Base-by-base conservation (phyloP, 108 stramenopile genomes). In the Skeletonema potamos region DNA sequence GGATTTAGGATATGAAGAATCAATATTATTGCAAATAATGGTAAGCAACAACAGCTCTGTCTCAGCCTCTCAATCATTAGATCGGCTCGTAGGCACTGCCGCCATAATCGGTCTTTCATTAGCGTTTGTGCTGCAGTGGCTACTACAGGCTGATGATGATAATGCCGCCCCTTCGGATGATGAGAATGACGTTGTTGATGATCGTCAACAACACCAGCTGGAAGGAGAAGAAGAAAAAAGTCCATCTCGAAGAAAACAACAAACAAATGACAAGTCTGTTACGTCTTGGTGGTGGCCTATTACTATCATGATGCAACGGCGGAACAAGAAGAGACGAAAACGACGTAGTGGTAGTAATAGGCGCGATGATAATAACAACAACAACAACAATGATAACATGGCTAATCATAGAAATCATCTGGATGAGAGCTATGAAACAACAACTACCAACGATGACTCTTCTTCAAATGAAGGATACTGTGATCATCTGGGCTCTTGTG, bases 401-500 rank as follows among this genome's bases (percentile, higher is more conserved):
- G 32, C 39, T 3, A 41, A 39, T 39, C 37, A 39, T 39, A 1
- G 13, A 15, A 20, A 4, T 8, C 33, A 51, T 27, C 22, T 1
- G 27, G 39, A 30, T 27, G 36, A 41, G 28, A 26, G 66, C 12
- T 26, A 36, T 46, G n/a, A 60, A 24, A 12, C n/a, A n/a, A n/a
- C n/a, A n/a, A n/a, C n/a, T n/a, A n/a, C 37, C 22, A 27, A 30
- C 20, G 36, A 79, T 22, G 60, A 63, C 39, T 15, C 39, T 41
- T 41, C 39, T 3, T 41, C 15, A 4, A n/a, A 54, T 60, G 37
- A 57, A 9, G 58, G 62, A 9, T 56, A n/a, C 8, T 61, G 36
- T 60, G 68, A 73, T 13, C 86, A 90, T 68, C 32, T 58, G 7
- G 91, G 91, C 32, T 84, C 82, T 20, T 92, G 91, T 54, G 85